These are phyloP conservation scores for Drechslerella dactyloides DNA, from an alignment of 2,329 filamentous ascomycete species.

Conservation along the genomic window DNA sequence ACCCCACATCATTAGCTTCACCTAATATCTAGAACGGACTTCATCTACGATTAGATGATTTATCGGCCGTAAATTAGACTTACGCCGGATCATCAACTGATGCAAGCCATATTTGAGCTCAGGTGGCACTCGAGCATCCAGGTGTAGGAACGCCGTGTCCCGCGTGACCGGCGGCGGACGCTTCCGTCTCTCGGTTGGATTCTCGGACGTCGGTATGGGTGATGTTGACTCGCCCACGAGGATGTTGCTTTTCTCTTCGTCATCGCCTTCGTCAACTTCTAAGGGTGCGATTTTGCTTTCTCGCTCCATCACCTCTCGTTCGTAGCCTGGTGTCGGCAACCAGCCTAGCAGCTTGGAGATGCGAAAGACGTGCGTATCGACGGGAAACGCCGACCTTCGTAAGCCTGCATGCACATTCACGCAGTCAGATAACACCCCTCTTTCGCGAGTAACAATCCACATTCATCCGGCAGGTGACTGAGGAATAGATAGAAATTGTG, in stretches of 20 bases:
- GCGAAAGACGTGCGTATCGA: slow-evolving; percentile 65
- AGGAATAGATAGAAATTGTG: not conserved
- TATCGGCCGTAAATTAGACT: slow-evolving; percentile 12
- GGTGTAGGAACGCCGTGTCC: slow-evolving; percentile 63
- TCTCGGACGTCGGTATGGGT: slow-evolving; percentile 3
- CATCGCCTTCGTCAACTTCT: slow-evolving; percentile 12
- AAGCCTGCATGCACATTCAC: slow-evolving; percentile 55
- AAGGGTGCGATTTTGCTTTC: slow-evolving; percentile 28
- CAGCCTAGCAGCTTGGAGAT: slow-evolving; percentile 63
- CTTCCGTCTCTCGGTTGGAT: slow-evolving; percentile 54
- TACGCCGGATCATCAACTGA: slow-evolving; percentile 63
- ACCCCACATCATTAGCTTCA: not conserved
- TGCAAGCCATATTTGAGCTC: slow-evolving; percentile 65
- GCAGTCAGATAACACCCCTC: not conserved
- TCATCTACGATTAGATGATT: not conserved
- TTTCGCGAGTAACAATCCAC: not conserved
- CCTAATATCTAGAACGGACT: not conserved
- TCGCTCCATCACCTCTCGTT: slow-evolving; percentile 27
- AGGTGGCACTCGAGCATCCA: slow-evolving; percentile 62
- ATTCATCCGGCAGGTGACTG: too few relatives aligned
- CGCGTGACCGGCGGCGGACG: slow-evolving; percentile 55
- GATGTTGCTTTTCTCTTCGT: not conserved
- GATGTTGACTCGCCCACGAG: slow-evolving; percentile 11
- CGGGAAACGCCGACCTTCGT: slow-evolving; percentile 62
- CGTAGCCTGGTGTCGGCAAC: slow-evolving; percentile 57